A percentile compares a stretch with the other conserved stretches of the same genome.
Evolutionary conservation across 2,329 filamentous ascomycete genomes (phyloP).

Genomic region (Teratosphaeria nubilosa): DNA sequence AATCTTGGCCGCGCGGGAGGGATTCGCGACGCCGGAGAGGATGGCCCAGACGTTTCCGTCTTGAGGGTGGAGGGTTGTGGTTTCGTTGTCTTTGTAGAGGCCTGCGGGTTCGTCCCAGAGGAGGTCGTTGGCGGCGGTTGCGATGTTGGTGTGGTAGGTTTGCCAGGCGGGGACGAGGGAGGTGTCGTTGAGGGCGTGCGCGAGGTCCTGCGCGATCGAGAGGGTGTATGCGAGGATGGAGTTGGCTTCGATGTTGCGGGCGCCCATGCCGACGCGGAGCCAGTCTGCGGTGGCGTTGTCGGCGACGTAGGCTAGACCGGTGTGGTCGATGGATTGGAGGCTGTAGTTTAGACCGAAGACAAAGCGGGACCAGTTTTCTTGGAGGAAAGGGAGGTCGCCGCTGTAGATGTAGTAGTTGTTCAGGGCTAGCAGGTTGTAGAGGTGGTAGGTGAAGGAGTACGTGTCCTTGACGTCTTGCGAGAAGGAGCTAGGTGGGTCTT

Average conservation of each 20-base stretch:
- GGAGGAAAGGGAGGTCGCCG: conserved; percentile 30
- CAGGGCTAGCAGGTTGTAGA: conserved; percentile 35
- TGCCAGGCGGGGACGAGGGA: conserved; percentile 24
- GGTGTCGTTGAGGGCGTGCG: conserved; percentile 34
- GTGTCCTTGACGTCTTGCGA: conserved; percentile 21
- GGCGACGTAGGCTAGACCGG: conserved; percentile 35
- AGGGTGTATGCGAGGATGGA: conserved; percentile 38
- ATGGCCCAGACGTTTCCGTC: conserved; percentile 37
- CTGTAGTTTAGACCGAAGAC: conserved; percentile 32
- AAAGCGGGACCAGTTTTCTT: conserved; percentile 32
- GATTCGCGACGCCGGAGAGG: conserved; percentile 28
- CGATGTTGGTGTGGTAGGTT: conserved; percentile 33
- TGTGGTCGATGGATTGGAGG: conserved; percentile 6
- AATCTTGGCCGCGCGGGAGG: conserved; percentile 24
- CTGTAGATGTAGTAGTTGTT: conserved; percentile 31
- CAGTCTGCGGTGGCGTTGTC: conserved; percentile 29
- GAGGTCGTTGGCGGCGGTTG: conserved; percentile 41
- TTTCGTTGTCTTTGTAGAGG: conserved; percentile 26
- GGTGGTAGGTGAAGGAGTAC: conserved; percentile 20
- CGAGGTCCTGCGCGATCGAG: conserved; percentile 42
- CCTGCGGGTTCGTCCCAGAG: conserved; percentile 19
- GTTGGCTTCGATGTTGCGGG: conserved; percentile 38
- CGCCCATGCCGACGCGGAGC: conserved; percentile 40
- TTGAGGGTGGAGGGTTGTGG: conserved; percentile 38
- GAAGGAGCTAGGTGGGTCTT: conserved; percentile 26